These are phyloP conservation scores for Geranium incanum DNA, from an alignment of 441 rosid genomes.

Conservation along the genomic window DNA sequence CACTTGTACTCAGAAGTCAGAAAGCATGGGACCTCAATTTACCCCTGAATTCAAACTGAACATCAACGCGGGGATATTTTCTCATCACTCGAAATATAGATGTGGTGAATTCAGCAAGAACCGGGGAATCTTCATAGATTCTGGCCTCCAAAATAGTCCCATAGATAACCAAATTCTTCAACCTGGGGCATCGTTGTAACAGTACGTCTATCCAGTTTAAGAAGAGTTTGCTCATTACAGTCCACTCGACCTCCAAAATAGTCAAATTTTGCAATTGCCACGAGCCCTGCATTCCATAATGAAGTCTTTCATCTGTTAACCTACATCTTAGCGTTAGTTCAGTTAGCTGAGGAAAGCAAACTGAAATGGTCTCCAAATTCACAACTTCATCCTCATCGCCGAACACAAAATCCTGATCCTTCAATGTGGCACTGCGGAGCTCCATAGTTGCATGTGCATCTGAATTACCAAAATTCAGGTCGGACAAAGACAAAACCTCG, in stretches of 20 bases:
- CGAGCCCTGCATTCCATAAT: constrained; percentile 53
- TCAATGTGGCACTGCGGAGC: constrained; percentile 48
- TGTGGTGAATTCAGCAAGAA: constrained; percentile 57
- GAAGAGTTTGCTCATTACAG: constrained; percentile 49
- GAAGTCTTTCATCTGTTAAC: constrained; percentile 34
- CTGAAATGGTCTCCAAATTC: constrained; percentile 63
- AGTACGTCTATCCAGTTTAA: constrained; percentile 56
- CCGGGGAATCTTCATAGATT: constrained; percentile 52
- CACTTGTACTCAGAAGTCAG: not conserved
- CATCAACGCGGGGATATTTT: constrained; percentile 55
- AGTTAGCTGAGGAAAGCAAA: constrained; percentile 50
- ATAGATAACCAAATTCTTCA: constrained; percentile 52
- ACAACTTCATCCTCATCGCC: constrained; percentile 58
- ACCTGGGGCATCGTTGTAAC: constrained; percentile 55
- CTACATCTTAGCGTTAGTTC: constrained; percentile 64
- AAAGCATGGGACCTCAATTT: not conserved
- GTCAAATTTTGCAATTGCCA: constrained; percentile 45
- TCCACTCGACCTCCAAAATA: constrained; percentile 73
- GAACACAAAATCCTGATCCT: constrained; percentile 39
- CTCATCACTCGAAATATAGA: constrained; percentile 65
- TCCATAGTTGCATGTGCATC: constrained; percentile 67
- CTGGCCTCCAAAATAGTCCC: constrained; percentile 67
- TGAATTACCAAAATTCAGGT: constrained; percentile 51
- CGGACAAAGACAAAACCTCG: constrained; percentile 48
- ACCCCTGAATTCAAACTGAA: constrained; percentile 50